Base-by-base conservation (phyloP, 805 yeast species). In the Candida dajiaensis region DNA sequence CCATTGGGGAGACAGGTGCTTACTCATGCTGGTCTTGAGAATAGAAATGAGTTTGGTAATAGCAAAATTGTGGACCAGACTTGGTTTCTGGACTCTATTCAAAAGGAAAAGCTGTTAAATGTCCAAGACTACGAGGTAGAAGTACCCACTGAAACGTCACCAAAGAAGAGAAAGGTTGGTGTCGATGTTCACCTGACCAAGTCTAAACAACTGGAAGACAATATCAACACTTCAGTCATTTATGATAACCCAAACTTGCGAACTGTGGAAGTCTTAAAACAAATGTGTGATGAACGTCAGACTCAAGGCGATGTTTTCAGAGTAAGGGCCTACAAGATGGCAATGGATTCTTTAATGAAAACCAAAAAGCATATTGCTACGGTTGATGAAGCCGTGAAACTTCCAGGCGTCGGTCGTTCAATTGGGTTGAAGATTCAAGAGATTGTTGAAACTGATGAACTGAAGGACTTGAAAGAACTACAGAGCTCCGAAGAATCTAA, bases 391-490 rank as follows among this genome's bases (percentile, higher is more conserved):
- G 78, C 80, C 2, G 41, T 50, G 13, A 55, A 57, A 40, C 54
- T 73, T 19, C 68, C 70, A 1, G 71, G 73, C 1, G 54, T 77
- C 16, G 77, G 79, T 1, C 53, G 62, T 11, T 57, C 64, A 2
- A 65, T 76, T 29, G 72, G 74, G 0, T 46, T 44, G 3, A 74
- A 77, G 54, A 68, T 78, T 21, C 76, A 70, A 38, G 80, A 76
- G 51, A 70, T 76, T 12, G 52, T 62, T n/a, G 47, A 57, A 6
- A 73, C 76, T 0, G 71, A 72, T 36, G 45, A 46, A 3, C 50
- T 66, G 25, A 40, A 28, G 44, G 62, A 43, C 42, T 58, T 51
- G 48, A 58, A 41, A 36, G 50, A 23, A 18, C 52, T 45, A 40
- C 50, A 43, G 51, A 56, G 41, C 52, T 66, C 68, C 42, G 59